Conservation (phyloP, 805 yeast species). For the Sugiyamaella chiloensis region DNA sequence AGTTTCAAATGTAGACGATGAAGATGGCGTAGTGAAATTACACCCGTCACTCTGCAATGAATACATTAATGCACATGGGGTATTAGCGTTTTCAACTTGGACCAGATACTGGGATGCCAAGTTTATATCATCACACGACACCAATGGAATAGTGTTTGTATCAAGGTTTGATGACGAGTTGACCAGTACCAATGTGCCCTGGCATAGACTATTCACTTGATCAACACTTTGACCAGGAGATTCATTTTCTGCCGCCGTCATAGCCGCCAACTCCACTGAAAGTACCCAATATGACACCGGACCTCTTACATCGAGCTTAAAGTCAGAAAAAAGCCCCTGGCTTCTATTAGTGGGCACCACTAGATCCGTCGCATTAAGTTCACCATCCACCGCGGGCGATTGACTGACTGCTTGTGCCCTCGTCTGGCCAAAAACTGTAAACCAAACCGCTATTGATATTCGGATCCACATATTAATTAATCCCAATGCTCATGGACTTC, state of each 20-base stretch:
- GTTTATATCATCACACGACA: constrained; percentile 23
- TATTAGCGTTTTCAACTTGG: constrained; percentile 17
- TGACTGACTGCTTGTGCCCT: neutral
- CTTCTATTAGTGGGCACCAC: neutral
- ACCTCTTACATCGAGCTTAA: constrained; percentile 15
- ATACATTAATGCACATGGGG: constrained; percentile 25
- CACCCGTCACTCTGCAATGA: constrained; percentile 23
- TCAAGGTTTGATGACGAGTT: constrained; percentile 7
- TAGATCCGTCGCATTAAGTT: neutral
- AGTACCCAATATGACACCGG: constrained; percentile 9
- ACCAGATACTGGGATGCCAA: constrained; percentile 20
- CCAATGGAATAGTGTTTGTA: constrained; percentile 22
- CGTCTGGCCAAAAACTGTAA: too few species aligned
- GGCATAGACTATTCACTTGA: constrained; percentile 19
- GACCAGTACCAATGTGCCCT: constrained; percentile 18
- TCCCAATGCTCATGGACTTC: too few species aligned
- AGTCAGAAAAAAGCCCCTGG: constrained; percentile 9
- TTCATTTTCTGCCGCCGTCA: constrained; percentile 19
- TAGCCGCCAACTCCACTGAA: constrained; percentile 21
- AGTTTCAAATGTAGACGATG: constrained; percentile 14
- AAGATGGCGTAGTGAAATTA: constrained; percentile 18
- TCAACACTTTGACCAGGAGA: constrained; percentile 1
- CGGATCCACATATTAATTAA: too few species aligned
- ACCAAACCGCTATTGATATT: too few species aligned
- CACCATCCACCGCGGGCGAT: neutral